Percentiles rank a stretch among this genome's conserved stretches.
Conservation (phyloP, 2,329 filamentous ascomycete species). For the Penicillium sp. region DNA sequence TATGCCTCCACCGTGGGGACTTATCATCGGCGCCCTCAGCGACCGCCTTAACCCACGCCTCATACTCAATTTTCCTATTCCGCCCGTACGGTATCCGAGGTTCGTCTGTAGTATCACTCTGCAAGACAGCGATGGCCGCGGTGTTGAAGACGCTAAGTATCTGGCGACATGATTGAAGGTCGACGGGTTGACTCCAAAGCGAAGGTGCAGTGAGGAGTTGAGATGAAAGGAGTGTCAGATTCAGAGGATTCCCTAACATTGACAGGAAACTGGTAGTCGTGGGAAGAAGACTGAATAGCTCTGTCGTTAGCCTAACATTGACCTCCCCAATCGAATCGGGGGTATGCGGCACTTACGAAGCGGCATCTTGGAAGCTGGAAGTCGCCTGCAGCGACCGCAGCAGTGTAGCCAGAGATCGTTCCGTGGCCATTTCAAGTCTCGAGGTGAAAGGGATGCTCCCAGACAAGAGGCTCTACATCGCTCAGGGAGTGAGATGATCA, state of each 20-base stretch:
- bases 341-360: constrained; percentile 45
- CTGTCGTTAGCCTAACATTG: constrained; percentile 13
- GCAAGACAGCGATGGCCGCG: constrained; percentile 54
- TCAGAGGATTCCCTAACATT: constrained; percentile 58
- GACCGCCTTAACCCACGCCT: constrained; percentile 59
- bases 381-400: constrained; percentile 60
- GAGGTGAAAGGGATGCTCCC: constrained; percentile 6
- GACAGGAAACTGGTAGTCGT: constrained; percentile 48
- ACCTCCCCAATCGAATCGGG: constrained; percentile 6
- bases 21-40: constrained; percentile 60
- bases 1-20: constrained; percentile 74
- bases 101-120: constrained; percentile 43
- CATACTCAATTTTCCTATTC: constrained; percentile 53
- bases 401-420: constrained; percentile 59
- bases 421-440: constrained; percentile 51
- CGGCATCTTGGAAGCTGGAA: constrained; percentile 58
- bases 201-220: constrained; percentile 59
- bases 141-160: constrained; percentile 62
- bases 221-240: constrained; percentile 58
- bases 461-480: constrained; percentile 18
- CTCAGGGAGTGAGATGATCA: constrained; percentile 9
- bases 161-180: constrained; percentile 54
- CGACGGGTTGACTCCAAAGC: constrained; percentile 56
- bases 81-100: constrained; percentile 34
- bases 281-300: constrained; percentile 49